Evolutionary conservation across 2,329 filamentous ascomycete genomes (phyloP).

Genomic region (Curvularia sp.): DNA sequence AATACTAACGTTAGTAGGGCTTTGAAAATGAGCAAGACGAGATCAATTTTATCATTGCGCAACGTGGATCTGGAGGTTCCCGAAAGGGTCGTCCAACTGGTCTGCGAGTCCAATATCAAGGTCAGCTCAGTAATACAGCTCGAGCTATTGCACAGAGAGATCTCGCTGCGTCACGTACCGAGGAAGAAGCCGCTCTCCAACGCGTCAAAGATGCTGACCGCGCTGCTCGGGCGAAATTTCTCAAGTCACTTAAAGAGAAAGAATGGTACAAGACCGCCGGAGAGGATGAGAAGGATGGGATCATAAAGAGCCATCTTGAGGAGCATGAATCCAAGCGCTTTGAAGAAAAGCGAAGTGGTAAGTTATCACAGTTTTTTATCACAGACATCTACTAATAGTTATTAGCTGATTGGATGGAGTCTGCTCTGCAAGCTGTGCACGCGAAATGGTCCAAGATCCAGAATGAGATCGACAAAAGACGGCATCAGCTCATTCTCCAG

Average conservation of each 20-base stretch:
- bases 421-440: background rate
- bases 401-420: background rate
- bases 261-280: background rate
- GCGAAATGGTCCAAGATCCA: background rate
- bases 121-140: background rate
- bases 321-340: background rate
- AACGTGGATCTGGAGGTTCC: background rate
- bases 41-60: background rate
- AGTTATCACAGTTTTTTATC: background rate
- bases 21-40: background rate
- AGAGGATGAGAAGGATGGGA: background rate
- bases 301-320: no score
- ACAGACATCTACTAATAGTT: background rate
- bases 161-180: background rate
- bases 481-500: background rate
- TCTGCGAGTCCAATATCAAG: background rate
- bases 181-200: background rate
- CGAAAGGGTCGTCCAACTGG: background rate
- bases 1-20: background rate
- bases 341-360: background rate
- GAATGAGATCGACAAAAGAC: background rate
- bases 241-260: background rate
- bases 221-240: background rate
- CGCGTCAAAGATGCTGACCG: background rate
- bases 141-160: constrained; percentile 1